Evolutionary conservation across 2,329 filamentous ascomycete species (phyloP), one percentile per base, ranked within the genome.

Genomic region (Fusarium sp.): DNA sequence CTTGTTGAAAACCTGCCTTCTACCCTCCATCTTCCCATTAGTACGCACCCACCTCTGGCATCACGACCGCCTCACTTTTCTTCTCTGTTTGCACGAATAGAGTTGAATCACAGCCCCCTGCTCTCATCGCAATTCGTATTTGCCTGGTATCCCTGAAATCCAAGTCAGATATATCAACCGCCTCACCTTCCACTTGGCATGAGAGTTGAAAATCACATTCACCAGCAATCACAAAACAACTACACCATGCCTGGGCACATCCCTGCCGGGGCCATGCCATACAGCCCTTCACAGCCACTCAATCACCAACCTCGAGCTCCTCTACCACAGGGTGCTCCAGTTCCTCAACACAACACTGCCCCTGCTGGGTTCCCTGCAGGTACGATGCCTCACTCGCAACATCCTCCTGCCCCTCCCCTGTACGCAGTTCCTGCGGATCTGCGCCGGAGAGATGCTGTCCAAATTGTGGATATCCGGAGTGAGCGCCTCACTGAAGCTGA

Each of bases 401-500:
- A 66, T 31, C 63, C 63, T 40, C 68, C 65, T 41, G 40, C 46
- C n/a, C 69, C 64, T 46, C 73, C 66, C 12, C 39, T 28, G 6
- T 31, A 56, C 6, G 64, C 64, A n/a, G 48, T 71, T 18, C 66
- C 65, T 10, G 36, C 37, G 36, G 67, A 73, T 23, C 67, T 74
- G 39, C 71, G 53, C 56, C 60, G 44, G 27, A 67, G 66, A 47
- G 62, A 60, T 28, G 34, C 61, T 7, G 60, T 71, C 13, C 72
- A 77, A 44, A 67, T 76, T 18, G 78, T 75, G 8, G 83, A 86
- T 57, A 74, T 84, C 51, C 79, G 79, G 31, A 64, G 75, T 9
- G 79, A 82, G 41, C 72, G 74, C 15, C 68, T 79, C 56, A 83
- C 80, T 1, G 78, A 82, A 27, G 75, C 78, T 7, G 78, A 84